Evolutionary conservation across 2,329 filamentous ascomycete genomes (phyloP).

Genomic region (Aspergillus unguis): DNA sequence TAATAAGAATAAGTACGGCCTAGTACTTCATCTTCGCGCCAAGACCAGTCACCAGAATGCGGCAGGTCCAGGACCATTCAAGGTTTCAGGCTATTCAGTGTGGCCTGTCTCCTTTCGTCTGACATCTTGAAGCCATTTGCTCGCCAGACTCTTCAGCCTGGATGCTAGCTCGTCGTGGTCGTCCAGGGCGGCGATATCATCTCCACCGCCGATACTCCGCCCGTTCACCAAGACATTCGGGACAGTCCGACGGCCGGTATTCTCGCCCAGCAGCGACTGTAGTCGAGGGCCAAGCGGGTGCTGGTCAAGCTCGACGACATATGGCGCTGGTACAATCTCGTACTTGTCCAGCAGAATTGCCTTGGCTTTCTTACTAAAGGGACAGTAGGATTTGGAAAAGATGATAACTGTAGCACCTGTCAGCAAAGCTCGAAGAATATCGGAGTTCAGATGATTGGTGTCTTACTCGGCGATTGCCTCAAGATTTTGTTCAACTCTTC

Average conservation of each 20-base stretch:
- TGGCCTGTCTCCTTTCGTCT: slow-evolving; percentile 18
- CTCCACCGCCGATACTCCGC: slow-evolving; percentile 82
- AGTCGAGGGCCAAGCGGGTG: slow-evolving; percentile 71
- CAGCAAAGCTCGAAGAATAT: neutral
- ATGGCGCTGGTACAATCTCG: slow-evolving; percentile 74
- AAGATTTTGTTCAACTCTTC: slow-evolving; percentile 72
- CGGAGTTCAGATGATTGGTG: neutral
- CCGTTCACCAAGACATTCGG: slow-evolving; percentile 89
- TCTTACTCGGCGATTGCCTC: slow-evolving; percentile 77
- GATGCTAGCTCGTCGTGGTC: slow-evolving; percentile 62
- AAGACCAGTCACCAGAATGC: neutral
- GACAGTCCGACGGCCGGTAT: slow-evolving; percentile 79
- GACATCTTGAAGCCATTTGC: slow-evolving; percentile 56
- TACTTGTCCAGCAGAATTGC: slow-evolving; percentile 79
- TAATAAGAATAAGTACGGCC: neutral
- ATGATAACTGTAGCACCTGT: slow-evolving; percentile 66
- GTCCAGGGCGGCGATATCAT: slow-evolving; percentile 75
- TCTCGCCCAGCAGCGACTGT: slow-evolving; percentile 67
- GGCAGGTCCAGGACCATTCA: no score
- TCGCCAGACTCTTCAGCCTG: slow-evolving; percentile 71
- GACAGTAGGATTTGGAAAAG: slow-evolving; percentile 94
- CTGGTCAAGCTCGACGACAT: slow-evolving; percentile 84
- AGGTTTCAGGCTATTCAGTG: neutral
- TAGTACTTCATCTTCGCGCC: neutral
- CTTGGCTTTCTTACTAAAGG: slow-evolving; percentile 81